phyloP scores from a whole-genome alignment of 441 rosid genomes.

The Brassica hybrid region DNA sequence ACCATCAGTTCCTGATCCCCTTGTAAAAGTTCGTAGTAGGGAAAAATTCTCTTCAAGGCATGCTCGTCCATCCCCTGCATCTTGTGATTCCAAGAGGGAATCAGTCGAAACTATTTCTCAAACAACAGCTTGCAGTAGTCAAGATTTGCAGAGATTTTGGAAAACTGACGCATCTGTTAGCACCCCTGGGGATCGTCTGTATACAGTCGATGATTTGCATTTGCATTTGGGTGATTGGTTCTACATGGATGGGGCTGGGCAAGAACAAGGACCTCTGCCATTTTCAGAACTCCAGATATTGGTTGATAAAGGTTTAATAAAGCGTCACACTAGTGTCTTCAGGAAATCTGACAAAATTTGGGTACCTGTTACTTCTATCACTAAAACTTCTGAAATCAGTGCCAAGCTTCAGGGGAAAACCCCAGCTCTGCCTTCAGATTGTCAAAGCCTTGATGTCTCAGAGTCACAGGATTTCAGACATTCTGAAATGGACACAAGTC shows the following conservation, averaged over 20 bases:
- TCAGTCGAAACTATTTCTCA: constrained; percentile 67
- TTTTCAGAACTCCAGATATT: constrained; percentile 78
- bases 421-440: constrained; percentile 46
- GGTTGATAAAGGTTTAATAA: constrained; percentile 74
- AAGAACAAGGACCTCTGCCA: constrained; percentile 86
- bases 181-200: constrained; percentile 73
- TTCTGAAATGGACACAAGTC: constrained; percentile 43
- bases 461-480: constrained; percentile 42
- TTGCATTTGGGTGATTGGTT: constrained; percentile 97
- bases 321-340: constrained; percentile 79
- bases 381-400: constrained; percentile 53
- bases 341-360: constrained; percentile 90
- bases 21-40: constrained; percentile 67
- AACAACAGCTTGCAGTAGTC: constrained; percentile 54
- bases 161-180: constrained; percentile 55
- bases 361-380: constrained; percentile 73
- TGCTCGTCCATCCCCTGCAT: constrained; percentile 63
- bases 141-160: constrained; percentile 54
- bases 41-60: constrained; percentile 77
- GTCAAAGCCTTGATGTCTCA: constrained; percentile 47
- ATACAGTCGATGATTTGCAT: constrained; percentile 73
- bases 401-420: constrained; percentile 46
- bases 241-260: constrained; percentile 94
- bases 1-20: constrained; percentile 79
- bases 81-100: constrained; percentile 70